Evolutionary conservation across 148 eudicot species (phyloP).

Genomic region (Tetragonia tetragonoides): DNA sequence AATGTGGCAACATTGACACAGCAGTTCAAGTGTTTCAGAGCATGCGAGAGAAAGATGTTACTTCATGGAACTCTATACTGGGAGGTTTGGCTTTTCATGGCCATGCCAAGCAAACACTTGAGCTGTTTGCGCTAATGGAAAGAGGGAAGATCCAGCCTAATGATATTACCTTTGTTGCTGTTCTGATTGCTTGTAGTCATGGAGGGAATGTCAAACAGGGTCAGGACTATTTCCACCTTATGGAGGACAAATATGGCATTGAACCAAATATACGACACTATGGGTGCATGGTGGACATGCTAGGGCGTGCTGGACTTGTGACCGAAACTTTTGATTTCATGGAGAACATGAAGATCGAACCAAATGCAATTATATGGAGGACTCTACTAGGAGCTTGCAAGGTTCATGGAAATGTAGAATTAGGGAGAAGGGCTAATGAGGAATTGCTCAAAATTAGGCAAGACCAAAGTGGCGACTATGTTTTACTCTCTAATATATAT

Average conservation of each 20-base stretch:
- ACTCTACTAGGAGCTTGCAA: slow-evolving; percentile 55
- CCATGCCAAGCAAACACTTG: slow-evolving; percentile 37
- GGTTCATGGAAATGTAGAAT: slow-evolving; percentile 45
- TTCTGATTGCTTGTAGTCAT: slow-evolving; percentile 56
- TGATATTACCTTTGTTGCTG: slow-evolving; percentile 51
- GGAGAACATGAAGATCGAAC: slow-evolving; percentile 46
- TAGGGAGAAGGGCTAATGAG: slow-evolving; percentile 57
- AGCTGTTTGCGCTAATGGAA: slow-evolving; percentile 45
- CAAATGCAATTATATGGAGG: slow-evolving; percentile 62
- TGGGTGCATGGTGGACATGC: slow-evolving; percentile 64
- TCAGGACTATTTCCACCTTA: slow-evolving; percentile 37
- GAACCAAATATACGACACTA: slow-evolving; percentile 50
- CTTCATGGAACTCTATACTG: slow-evolving; percentile 55
- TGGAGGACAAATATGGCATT: slow-evolving; percentile 40
- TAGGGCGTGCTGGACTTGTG: slow-evolving; percentile 51
- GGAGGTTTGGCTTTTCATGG: slow-evolving; percentile 56
- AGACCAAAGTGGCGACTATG: slow-evolving; percentile 59
- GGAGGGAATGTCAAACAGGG: slow-evolving; percentile 54
- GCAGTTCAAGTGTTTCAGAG: slow-evolving; percentile 41
- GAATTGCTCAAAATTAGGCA: slow-evolving; percentile 39
- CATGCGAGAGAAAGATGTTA: slow-evolving; percentile 45
- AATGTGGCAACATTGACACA: slow-evolving; percentile 51
- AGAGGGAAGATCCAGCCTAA: slow-evolving; percentile 35
- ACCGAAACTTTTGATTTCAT: slow-evolving; percentile 51
- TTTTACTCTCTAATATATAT: slow-evolving; percentile 55